Base-by-base conservation (phyloP, 2,329 filamentous ascomycete species). In the Metarhizium brunneum region DNA sequence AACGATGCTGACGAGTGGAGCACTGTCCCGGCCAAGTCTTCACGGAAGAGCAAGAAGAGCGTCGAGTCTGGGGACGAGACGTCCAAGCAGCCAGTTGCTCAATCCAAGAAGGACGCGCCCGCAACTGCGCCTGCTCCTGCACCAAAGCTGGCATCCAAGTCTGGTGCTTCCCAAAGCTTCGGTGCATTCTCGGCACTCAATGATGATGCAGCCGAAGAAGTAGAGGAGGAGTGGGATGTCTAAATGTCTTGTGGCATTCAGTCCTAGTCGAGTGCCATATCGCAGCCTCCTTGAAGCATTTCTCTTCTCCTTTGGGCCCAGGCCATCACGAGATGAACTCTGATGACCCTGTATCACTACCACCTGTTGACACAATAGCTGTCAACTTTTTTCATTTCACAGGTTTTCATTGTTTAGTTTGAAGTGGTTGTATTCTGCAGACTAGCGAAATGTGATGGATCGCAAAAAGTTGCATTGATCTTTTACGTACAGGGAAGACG, bases 1-100 rank as follows among this genome's bases (percentile, higher is more conserved):
- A 71, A 71, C 20, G 73, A 78, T 32, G 71, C 68, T 20, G 75
- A 78, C 50, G 76, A 83, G 60, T 86, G 83, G 83, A 83, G 73
- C 66, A 83, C 82, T 36, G 83, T 86, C 52, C 77, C 74, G 65
- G 68, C 68, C 58, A 76, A 77, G 69, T 67, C 67, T 56, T 69
- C 73, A 60, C 73, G 75, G 71, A 73, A 73, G 64, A 66, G 67
- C 63, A 72, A 75, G 69, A 73, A 72, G 63, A 67, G 66, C 35
- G 60, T 42, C 10, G 65, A 65, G n/a, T 72, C 72, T 6, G 68
- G 66, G 20, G 68, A 70, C 47, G 70, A 76, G 56, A 59, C 63
- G 47, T 54, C 64, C 56, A 58, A 63, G 50, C 68, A 61, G 13
- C 61, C 69, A 35, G 54, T 65, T 5, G 60, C 65, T 40, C 68